phyloP scores from a whole-genome alignment of 768 basidiomycete genomes.

The Mycena rosella region DNA sequence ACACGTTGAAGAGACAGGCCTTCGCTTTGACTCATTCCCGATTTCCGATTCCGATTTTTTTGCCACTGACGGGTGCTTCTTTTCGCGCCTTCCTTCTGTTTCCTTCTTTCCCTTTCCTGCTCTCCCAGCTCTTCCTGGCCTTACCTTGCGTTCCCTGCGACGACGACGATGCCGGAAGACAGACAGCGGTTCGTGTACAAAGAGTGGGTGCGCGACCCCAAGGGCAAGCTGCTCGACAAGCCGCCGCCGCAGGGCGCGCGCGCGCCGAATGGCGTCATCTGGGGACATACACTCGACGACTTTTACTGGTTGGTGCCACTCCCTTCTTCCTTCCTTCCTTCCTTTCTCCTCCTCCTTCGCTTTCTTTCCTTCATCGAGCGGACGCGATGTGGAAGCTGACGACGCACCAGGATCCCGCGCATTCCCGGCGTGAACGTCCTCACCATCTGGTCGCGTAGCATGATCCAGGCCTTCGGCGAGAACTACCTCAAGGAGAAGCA shows the following conservation, averaged over 20 bases:
- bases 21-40: slow-evolving; percentile 27
- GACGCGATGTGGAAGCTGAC: no score
- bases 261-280: slow-evolving; percentile 42
- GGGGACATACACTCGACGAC: slow-evolving; percentile 43
- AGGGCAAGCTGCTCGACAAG: slow-evolving; percentile 32
- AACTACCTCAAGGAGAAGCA: slow-evolving; percentile 33
- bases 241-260: slow-evolving; percentile 41
- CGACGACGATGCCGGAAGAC: slow-evolving; percentile 18
- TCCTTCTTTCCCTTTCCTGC: not conserved
- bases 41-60: slow-evolving; percentile 3
- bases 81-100: not conserved
- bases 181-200: slow-evolving; percentile 32
- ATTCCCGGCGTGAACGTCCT: slow-evolving; percentile 42
- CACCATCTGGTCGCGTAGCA: slow-evolving; percentile 50
- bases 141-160: no score
- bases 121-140: no score
- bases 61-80: slow-evolving; percentile 12
- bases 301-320: slow-evolving; percentile 43
- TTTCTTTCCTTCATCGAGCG: no score
- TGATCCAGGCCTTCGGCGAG: slow-evolving; percentile 49
- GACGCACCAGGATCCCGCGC: slow-evolving; percentile 38
- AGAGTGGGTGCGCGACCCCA: slow-evolving; percentile 37
- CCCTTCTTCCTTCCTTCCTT: not conserved
- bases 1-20: not conserved
- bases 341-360: no score